Evolutionary conservation across 306 rosid genomes (phyloP).

Genomic region (Acacia crassicarpa): DNA sequence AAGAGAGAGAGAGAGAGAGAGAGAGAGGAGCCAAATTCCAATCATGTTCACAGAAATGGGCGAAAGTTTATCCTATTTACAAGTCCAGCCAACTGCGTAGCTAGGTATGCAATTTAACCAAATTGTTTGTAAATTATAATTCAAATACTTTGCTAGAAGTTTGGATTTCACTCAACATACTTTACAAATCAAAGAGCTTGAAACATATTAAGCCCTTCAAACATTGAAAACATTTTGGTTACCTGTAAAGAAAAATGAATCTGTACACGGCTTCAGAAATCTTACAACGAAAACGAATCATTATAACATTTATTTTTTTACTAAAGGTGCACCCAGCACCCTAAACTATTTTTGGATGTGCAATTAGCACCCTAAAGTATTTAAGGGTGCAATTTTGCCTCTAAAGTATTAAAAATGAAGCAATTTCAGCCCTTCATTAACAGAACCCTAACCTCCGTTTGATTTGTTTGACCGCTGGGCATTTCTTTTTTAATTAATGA

Average conservation of each 20-base stretch:
- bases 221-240: neutral
- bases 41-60: neutral
- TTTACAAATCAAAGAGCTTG: neutral
- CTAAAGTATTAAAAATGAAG: too few relatives aligned
- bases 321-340: too few relatives aligned
- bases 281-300: neutral
- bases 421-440: too few relatives aligned
- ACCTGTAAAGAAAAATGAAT: neutral
- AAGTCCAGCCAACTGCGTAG: neutral
- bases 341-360: too few relatives aligned
- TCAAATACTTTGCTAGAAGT: neutral
- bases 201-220: neutral
- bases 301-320: too few relatives aligned
- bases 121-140: neutral
- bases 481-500: too few relatives aligned
- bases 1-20: too few relatives aligned
- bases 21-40: neutral
- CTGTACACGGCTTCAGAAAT: neutral
- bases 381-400: too few relatives aligned
- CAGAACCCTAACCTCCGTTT: too few relatives aligned
- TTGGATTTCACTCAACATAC: neutral
- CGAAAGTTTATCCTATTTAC: neutral
- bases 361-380: too few relatives aligned
- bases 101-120: neutral
- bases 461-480: too few relatives aligned